These are phyloP conservation scores for Bathelium albidoporum DNA, from an alignment of 495 filamentous ascomycete genomes.

Conservation along the genomic window DNA sequence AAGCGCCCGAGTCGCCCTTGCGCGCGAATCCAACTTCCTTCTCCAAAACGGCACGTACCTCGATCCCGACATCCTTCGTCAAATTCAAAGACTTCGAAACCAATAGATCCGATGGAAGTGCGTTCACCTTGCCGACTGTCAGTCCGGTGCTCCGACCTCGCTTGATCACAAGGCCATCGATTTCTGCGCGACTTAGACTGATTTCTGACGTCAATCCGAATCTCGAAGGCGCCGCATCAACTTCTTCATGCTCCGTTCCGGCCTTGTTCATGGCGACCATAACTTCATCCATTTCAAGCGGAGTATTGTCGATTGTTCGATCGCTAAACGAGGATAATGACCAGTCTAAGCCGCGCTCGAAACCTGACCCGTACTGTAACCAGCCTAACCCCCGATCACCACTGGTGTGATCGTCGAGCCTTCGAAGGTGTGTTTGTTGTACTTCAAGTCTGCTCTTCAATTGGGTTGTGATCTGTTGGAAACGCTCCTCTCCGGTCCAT, in stretches of 20 bases:
- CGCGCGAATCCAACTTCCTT: neutral
- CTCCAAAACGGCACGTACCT: neutral
- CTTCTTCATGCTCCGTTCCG: neutral
- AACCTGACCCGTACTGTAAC: neutral
- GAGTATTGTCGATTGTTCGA: neutral
- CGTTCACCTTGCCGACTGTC: neutral
- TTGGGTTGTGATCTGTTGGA: neutral
- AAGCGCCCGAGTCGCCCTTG: neutral
- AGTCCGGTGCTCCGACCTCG: neutral
- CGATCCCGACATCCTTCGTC: neutral
- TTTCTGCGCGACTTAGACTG: neutral
- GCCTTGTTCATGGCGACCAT: neutral
- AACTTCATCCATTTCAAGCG: neutral
- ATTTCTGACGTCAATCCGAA: neutral
- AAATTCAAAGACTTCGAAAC: neutral
- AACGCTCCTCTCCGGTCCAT: neutral
- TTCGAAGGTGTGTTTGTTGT: constrained; percentile 1
- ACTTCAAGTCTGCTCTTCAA: neutral
- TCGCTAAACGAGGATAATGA: neutral
- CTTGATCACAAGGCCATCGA: neutral
- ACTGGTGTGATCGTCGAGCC: neutral
- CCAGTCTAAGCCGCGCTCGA: neutral
- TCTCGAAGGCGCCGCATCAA: neutral
- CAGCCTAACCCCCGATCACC: neutral
- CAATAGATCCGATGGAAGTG: neutral